Evolutionary conservation across 1,139 yeast species (phyloP).

Genomic region (Taphrina communis): DNA sequence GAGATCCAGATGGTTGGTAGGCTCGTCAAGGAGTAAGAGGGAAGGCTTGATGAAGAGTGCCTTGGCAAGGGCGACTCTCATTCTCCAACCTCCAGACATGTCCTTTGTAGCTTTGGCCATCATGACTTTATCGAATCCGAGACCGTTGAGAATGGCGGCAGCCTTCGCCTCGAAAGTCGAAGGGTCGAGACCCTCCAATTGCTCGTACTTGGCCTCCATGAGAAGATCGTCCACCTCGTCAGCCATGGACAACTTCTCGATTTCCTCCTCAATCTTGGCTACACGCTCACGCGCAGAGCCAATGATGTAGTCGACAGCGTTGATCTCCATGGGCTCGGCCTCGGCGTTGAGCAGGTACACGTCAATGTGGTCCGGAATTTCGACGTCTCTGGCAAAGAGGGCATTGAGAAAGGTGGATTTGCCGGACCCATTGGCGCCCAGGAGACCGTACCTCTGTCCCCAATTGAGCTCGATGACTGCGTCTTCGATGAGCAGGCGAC

Average conservation of each 20-base stretch:
- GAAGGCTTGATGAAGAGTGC: slow-evolving; percentile 88
- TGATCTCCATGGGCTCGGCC: slow-evolving; percentile 87
- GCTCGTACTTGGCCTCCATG: slow-evolving; percentile 88
- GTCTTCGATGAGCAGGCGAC: slow-evolving; percentile 93
- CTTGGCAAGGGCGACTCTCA: slow-evolving; percentile 88
- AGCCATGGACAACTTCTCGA: slow-evolving; percentile 83
- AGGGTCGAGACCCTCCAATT: slow-evolving; percentile 95
- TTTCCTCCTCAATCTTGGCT: slow-evolving; percentile 86
- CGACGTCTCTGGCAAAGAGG: slow-evolving; percentile 94
- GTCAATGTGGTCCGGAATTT: slow-evolving; percentile 90
- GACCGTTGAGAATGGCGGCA: slow-evolving; percentile 92
- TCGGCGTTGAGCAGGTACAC: slow-evolving; percentile 94
- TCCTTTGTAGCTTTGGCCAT: slow-evolving; percentile 91
- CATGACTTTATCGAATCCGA: slow-evolving; percentile 88
- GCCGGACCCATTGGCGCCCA: slow-evolving; percentile 99
- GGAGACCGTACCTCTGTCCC: slow-evolving; percentile 94
- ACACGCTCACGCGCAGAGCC: slow-evolving; percentile 93
- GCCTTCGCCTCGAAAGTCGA: slow-evolving; percentile 96
- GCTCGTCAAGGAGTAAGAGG: slow-evolving; percentile 86
- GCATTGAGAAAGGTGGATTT: slow-evolving; percentile 93
- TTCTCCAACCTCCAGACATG: slow-evolving; percentile 99
- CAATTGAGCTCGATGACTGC: slow-evolving; percentile 88
- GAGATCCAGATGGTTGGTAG: slow-evolving; percentile 98
- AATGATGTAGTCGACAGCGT: slow-evolving; percentile 95
- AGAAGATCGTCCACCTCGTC: slow-evolving; percentile 93